phyloP scores from a whole-genome alignment of 805 yeast genomes.

The Myxozyma melibiosi region DNA sequence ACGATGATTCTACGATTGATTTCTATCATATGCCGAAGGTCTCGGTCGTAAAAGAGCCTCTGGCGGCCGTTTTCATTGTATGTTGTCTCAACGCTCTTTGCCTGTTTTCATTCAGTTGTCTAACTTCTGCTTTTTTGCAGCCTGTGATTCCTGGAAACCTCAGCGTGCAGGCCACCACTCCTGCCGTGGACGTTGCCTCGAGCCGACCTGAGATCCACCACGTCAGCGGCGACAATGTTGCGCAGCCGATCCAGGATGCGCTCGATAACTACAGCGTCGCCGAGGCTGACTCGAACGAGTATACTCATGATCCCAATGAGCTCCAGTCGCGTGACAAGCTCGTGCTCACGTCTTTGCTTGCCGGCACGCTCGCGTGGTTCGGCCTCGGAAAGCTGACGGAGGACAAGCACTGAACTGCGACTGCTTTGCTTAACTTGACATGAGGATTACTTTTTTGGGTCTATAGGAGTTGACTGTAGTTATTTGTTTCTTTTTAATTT shows the following conservation, averaged over 20 bases:
- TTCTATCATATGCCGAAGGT: conserved; percentile 41
- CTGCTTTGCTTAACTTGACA: too few species aligned
- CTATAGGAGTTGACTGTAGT: too few species aligned
- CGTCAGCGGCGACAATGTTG: conserved; percentile 34
- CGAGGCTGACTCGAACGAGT: conserved; percentile 22
- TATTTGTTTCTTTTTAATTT: too few species aligned
- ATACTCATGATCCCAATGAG: conserved; percentile 17
- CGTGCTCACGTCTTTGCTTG: conserved; percentile 40
- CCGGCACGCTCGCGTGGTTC: conserved; percentile 45
- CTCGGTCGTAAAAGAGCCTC: not conserved
- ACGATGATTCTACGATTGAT: conserved; percentile 44
- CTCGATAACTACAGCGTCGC: conserved; percentile 25
- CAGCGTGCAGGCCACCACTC: conserved; percentile 5
- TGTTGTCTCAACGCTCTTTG: conserved; percentile 22
- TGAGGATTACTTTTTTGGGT: not conserved
- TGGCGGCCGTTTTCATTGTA: conserved; percentile 24
- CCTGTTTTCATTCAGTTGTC: not conserved
- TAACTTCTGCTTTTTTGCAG: conserved; percentile 1
- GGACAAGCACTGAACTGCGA: conserved; percentile 4
- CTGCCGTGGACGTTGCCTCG: not conserved
- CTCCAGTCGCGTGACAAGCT: conserved; percentile 41
- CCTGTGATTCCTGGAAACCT: conserved; percentile 23
- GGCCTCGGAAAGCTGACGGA: conserved; percentile 35
- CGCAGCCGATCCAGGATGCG: conserved; percentile 38
- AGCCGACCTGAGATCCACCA: conserved; percentile 35